These are phyloP conservation scores for Blastobotrys capitulatus DNA, from an alignment of 1,139 yeast species.

Conservation along the genomic window DNA sequence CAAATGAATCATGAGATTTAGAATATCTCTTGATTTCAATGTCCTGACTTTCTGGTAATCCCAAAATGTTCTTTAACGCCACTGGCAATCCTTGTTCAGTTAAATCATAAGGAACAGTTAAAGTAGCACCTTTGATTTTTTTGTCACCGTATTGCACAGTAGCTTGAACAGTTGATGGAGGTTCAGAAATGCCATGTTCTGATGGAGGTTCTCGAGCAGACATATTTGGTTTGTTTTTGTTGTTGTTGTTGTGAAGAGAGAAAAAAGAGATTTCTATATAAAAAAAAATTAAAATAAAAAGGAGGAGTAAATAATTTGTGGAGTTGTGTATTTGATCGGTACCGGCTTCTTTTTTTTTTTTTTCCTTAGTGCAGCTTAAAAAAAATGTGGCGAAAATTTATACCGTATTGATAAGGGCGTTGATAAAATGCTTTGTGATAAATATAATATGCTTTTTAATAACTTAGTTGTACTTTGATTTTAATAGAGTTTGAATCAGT, in stretches of 20 bases:
- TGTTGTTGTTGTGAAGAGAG: background rate
- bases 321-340: background rate
- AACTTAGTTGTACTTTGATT: no score
- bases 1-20: constrained; percentile 35
- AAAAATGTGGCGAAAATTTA: no score
- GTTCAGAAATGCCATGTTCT: constrained; percentile 1
- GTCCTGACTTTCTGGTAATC: constrained; percentile 7
- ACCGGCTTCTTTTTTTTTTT: background rate
- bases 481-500: no score
- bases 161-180: constrained; percentile 7
- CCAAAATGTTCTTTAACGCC: constrained; percentile 8
- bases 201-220: background rate
- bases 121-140: constrained; percentile 9
- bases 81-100: constrained; percentile 10
- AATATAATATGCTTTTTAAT: no score
- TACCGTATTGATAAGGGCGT: no score
- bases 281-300: background rate
- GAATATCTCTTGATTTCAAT: constrained; percentile 22
- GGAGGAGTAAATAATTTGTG: background rate
- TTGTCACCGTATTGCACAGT: constrained; percentile 4
- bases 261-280: background rate
- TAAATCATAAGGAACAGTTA: constrained; percentile 13
- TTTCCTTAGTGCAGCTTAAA: background rate
- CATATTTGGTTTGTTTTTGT: background rate
- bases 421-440: no score